These are phyloP conservation scores for Rhynchosporium graminicola DNA, from an alignment of 2,329 filamentous ascomycete species.

Conservation along the genomic window DNA sequence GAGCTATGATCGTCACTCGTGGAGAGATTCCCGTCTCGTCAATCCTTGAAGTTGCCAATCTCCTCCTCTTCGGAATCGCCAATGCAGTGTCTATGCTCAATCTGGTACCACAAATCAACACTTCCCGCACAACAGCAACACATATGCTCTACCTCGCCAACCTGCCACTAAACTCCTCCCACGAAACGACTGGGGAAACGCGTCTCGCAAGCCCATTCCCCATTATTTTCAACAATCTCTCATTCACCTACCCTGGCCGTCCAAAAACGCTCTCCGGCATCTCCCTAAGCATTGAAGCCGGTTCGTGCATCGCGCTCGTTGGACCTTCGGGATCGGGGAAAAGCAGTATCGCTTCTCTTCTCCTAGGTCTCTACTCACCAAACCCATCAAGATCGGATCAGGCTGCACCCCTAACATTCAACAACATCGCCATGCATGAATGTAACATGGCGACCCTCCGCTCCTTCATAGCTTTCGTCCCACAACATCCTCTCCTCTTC, in stretches of 20 bases:
- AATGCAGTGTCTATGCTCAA: slow-evolving; percentile 69
- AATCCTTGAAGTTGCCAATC: slow-evolving; percentile 74
- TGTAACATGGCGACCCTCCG: slow-evolving; percentile 64
- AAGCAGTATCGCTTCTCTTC: slow-evolving; percentile 74
- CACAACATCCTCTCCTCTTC: slow-evolving; percentile 75
- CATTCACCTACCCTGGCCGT: slow-evolving; percentile 70
- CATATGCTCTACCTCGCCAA: slow-evolving; percentile 70
- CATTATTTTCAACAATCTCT: slow-evolving; percentile 57
- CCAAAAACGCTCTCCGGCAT: slow-evolving; percentile 61
- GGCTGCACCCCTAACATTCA: slow-evolving; percentile 51
- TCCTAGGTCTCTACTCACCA: slow-evolving; percentile 69
- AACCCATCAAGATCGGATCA: slow-evolving; percentile 11
- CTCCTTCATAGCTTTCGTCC: slow-evolving; percentile 64
- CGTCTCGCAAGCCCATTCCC: slow-evolving; percentile 47
- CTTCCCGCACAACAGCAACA: slow-evolving; percentile 70
- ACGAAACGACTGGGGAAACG: slow-evolving; percentile 49
- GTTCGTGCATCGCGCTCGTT: slow-evolving; percentile 74
- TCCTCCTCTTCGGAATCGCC: slow-evolving; percentile 81
- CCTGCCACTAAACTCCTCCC: slow-evolving; percentile 48
- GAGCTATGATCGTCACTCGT: slow-evolving; percentile 61
- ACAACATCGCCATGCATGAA: slow-evolving; percentile 54
- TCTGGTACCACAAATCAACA: slow-evolving; percentile 78
- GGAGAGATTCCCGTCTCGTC: slow-evolving; percentile 53
- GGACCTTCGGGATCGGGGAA: slow-evolving; percentile 90
- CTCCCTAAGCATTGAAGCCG: slow-evolving; percentile 63